Evolutionary conservation across 352 stramenopile genomes (phyloP).

Genomic region (Phytopythium sindhum): DNA sequence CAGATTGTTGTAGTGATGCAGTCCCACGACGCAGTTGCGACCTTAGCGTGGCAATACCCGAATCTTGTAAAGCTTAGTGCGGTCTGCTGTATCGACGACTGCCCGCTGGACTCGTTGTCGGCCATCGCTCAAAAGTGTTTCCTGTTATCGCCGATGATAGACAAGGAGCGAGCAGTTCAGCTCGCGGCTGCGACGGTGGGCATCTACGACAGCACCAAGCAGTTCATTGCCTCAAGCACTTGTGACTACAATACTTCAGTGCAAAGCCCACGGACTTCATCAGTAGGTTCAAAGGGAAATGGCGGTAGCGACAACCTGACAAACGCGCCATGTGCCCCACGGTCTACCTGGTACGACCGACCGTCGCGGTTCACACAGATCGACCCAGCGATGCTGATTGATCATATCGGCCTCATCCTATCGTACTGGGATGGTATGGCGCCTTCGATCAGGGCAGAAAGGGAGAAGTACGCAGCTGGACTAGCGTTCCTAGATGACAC

Average conservation of each 20-base stretch:
- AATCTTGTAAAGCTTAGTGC: conserved; percentile 38
- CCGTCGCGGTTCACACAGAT: conserved; percentile 18
- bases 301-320: not conserved
- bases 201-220: conserved; percentile 32
- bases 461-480: conserved; percentile 29
- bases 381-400: conserved; percentile 48
- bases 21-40: conserved; percentile 2
- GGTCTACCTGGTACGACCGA: conserved; percentile 4
- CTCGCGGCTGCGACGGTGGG: conserved; percentile 36
- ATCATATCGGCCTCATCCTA: conserved; percentile 49
- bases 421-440: conserved; percentile 28
- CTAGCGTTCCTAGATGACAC: conserved; percentile 55
- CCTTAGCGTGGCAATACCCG: conserved; percentile 37
- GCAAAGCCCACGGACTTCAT: not conserved
- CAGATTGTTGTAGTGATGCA: conserved; percentile 52
- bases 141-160: conserved; percentile 11
- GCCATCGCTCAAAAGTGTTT: conserved; percentile 45
- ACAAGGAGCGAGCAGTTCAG: conserved; percentile 28
- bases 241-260: not conserved
- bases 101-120: conserved; percentile 37
- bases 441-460: conserved; percentile 20
- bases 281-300: not conserved
- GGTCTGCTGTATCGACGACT: conserved; percentile 39
- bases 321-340: not conserved
- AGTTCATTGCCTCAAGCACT: conserved; percentile 2